Percentiles rank a stretch among this genome's conserved stretches.
Evolutionary conservation across 441 rosid genomes (phyloP).

Genomic region (Gossypium davidsonii): DNA sequence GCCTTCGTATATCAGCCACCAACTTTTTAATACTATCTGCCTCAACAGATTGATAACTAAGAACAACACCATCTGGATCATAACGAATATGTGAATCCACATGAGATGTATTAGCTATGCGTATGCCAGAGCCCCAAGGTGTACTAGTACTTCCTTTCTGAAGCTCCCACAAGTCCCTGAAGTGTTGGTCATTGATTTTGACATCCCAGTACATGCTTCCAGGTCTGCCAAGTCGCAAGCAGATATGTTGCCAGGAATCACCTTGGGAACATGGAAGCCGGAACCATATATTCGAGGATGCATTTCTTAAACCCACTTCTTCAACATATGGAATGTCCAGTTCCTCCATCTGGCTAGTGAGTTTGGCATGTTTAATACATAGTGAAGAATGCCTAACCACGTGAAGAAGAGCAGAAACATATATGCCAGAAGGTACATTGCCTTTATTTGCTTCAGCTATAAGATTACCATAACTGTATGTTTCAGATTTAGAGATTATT

Average conservation of each 20-base stretch:
- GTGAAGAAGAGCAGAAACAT: conserved; percentile 82
- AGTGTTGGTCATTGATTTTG: conserved; percentile 91
- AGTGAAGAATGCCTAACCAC: conserved; percentile 92
- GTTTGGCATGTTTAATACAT: conserved; percentile 89
- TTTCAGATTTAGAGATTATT: conserved; percentile 39
- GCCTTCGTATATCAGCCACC: conserved; percentile 89
- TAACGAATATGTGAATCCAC: conserved; percentile 87
- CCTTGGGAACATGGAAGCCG: conserved; percentile 76
- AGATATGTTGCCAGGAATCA: conserved; percentile 86
- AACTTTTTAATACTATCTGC: conserved; percentile 84
- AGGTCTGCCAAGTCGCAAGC: conserved; percentile 96
- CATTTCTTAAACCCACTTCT: conserved; percentile 69
- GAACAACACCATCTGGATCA: conserved; percentile 94
- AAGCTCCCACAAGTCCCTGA: conserved; percentile 97
- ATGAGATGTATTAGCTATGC: conserved; percentile 92
- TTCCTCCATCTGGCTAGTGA: conserved; percentile 93
- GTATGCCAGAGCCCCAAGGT: conserved; percentile 93
- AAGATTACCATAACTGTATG: conserved; percentile 68
- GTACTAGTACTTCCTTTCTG: conserved; percentile 75
- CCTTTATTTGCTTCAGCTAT: conserved; percentile 93
- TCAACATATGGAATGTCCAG: conserved; percentile 89
- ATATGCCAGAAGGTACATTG: conserved; percentile 74
- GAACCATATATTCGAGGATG: conserved; percentile 92
- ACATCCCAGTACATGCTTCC: conserved; percentile 99
- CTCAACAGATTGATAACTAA: conserved; percentile 90